Percentiles rank a stretch among this genome's conserved stretches.
These are phyloP conservation scores for Rhytidiadelphus loreus DNA, from an alignment of 225 moss, liverwort and hornwort genomes.

Conservation along the genomic window DNA sequence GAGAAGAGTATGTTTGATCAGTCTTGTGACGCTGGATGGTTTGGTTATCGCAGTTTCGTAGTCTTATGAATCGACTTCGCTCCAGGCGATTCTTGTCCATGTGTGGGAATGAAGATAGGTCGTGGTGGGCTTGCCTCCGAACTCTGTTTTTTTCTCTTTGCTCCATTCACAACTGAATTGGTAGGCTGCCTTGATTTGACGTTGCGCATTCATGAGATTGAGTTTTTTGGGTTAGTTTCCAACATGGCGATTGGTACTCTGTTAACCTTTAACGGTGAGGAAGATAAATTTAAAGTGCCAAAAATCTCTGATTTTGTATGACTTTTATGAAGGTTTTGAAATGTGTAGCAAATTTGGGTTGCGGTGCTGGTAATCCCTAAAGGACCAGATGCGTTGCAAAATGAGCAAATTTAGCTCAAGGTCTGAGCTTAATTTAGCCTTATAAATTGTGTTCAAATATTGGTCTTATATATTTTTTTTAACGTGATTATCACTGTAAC, in stretches of 20 bases:
- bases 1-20: not conserved
- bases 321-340: not conserved
- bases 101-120: not conserved
- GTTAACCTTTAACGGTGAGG: not conserved
- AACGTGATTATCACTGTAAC: not conserved
- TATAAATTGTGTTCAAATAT: no score
- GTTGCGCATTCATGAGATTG: not conserved
- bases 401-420: not conserved
- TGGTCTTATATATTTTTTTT: not conserved
- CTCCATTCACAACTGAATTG: not conserved
- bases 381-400: not conserved
- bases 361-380: not conserved
- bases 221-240: not conserved
- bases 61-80: not conserved
- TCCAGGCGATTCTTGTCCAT: not conserved
- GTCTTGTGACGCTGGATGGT: not conserved
- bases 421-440: not conserved
- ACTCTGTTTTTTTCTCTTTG: not conserved
- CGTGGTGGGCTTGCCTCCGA: not conserved
- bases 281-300: not conserved
- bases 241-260: not conserved
- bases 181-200: not conserved
- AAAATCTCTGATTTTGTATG: not conserved
- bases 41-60: not conserved
- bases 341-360: not conserved